These are phyloP conservation scores for Fusarium sp. DNA, from an alignment of 2,329 filamentous ascomycete species.

Conservation along the genomic window DNA sequence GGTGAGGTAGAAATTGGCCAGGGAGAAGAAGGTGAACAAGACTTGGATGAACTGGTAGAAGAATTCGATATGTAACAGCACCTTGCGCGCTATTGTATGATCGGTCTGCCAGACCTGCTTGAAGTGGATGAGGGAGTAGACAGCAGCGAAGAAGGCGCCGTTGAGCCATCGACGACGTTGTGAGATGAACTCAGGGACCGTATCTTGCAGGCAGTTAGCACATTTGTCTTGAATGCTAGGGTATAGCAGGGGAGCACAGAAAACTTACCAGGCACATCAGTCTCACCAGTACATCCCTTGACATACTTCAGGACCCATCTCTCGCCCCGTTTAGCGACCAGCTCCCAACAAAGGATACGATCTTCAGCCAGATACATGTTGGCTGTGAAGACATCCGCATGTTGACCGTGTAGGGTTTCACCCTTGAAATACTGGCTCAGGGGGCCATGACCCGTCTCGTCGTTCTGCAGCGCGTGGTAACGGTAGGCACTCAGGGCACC, in stretches of 20 bases:
- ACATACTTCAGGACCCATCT: constrained; percentile 99
- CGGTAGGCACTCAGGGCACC: constrained; percentile 96
- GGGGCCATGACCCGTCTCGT: constrained; percentile 94
- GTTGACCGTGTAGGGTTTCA: constrained; percentile 94
- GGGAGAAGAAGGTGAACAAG: constrained; percentile 96
- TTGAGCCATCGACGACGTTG: constrained; percentile 98
- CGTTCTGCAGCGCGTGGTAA: constrained; percentile 96
- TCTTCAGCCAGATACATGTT: constrained; percentile 97
- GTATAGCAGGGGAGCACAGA: background rate
- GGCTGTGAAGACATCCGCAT: constrained; percentile 96
- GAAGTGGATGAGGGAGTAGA: constrained; percentile 97
- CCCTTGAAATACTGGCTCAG: constrained; percentile 99
- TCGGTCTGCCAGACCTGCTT: constrained; percentile 94
- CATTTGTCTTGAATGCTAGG: background rate
- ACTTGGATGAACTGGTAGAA: constrained; percentile 94
- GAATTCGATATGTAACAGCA: constrained; percentile 94
- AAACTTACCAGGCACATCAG: constrained; percentile 90
- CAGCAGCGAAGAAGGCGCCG: constrained; percentile 97
- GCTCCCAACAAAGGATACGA: constrained; percentile 92
- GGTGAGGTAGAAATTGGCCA: constrained; percentile 98
- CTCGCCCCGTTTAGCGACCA: constrained; percentile 95
- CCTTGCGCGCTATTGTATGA: constrained; percentile 89
- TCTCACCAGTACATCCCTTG: constrained; percentile 96
- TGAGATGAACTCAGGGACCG: constrained; percentile 96
- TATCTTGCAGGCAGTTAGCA: constrained; percentile 69